Evolutionary conservation across 768 basidiomycete genomes (phyloP), one percentile per base, ranked within the genome.

Genomic region (Trametes meyenii): DNA sequence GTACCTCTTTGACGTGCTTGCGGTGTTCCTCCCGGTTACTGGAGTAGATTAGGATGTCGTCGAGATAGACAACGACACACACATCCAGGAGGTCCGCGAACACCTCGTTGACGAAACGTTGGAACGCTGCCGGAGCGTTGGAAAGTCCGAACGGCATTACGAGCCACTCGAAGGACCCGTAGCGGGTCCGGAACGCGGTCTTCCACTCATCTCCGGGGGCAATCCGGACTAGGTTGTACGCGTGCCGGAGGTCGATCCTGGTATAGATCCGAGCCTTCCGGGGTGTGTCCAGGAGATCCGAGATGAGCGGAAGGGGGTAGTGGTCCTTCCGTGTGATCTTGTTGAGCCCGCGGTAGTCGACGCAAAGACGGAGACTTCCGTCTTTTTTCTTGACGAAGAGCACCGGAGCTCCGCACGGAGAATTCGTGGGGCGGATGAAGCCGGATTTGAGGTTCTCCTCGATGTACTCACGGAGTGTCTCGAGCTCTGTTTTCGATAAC

Each of bases 181-280:
- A 75, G 61, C 69, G 63, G 12, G 68, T 73, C 5, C 63, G 46
- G 68, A 79, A 78, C 0, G 73, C 73, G 2, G 74, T 77, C 57
- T 76, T 76, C 69, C 70, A 70, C 50, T 74, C 71, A 53, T 75
- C 63, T 2, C 72, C 72, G 10, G 61, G 53, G 8, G 63, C 62
- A 38, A 77, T 75, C 2, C 75, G 60, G 23, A 81, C 66, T 16
- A 77, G 75, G 64, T 80, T 75, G 61, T 74, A 81, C 0, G 73
- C 77, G 51, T 69, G 70, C 2, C 68, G 60, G 7, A 81, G 68
- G 60, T 81, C 78, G 16, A 80, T 58, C 39, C 75, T 76, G 14
- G 73, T 72, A 55, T 74, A 77, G 26, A 67, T 50, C 10, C 60
- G 61, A 0, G 72, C 67, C 4, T 60, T 59, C n/a, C 62, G 64